Base-by-base conservation (phyloP, 805 yeast genomes). In the Zygoascus biomembranicola region DNA sequence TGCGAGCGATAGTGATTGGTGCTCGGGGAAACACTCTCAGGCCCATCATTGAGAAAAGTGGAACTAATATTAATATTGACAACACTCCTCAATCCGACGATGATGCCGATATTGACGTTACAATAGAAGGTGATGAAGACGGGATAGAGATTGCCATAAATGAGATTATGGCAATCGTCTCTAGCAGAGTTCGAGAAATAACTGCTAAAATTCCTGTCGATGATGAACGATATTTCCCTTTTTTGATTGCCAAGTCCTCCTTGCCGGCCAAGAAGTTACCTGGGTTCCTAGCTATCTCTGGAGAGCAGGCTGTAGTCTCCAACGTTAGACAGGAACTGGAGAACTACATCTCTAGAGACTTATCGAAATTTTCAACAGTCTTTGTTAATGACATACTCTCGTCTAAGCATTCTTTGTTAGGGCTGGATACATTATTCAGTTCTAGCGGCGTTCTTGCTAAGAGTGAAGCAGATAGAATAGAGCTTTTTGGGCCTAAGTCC, bases 1-100 rank as follows among this genome's bases (percentile, higher is more conserved):
- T 87, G 55, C 80, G 94, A 69, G 78, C 95, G 8, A 78, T 80
- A 49, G 80, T 90, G 55, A 90, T 90, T 70, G 98, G 98, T 55
- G 77, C 90, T 45, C 87, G 84, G 66, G 98, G 98, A 66, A 79
- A 77, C 61, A 84, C 77, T 56, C 79, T 90, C 69, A 87, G 82
- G 67, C 90, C 94, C 55, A 87, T 90, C 59, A 76, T 86, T 49
- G 85, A 78, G 51, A 73, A 77, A 39, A 78, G 87, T 49, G 84
- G 80, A 49, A 82, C 82, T 51, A 85, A 77, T 60, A 80, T 90
- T 60, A 87, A 87, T 62, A 82, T 90, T 62, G 85, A 82, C 6
- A 57, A 53, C 16, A 16, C 32, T 58, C 49, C 35, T 16, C 31
- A 44, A 13, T 11, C 16, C 47, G 83, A 78, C 32, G 84, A 79